phyloP scores from a whole-genome alignment of 805 yeast genomes.

The Sugiyamaella marilandica region DNA sequence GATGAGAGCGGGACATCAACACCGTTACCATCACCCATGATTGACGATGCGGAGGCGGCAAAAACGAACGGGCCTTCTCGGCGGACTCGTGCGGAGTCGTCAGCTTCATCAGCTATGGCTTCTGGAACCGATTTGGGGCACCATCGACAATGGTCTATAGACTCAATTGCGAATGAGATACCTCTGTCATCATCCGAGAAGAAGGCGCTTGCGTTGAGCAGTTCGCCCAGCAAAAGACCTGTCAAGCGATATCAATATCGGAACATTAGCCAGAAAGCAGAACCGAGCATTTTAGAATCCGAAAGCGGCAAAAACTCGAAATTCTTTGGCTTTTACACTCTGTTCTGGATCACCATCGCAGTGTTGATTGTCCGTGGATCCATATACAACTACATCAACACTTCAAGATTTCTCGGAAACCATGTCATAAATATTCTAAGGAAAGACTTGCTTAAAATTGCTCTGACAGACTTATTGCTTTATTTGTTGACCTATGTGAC shows the following conservation, averaged over 20 bases:
- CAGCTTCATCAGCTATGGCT: neutral
- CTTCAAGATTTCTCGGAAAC: constrained; percentile 45
- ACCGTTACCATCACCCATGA: constrained; percentile 7
- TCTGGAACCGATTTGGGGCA: neutral
- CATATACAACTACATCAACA: constrained; percentile 46
- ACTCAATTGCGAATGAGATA: neutral
- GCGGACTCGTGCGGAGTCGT: neutral
- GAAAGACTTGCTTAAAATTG: constrained; percentile 62
- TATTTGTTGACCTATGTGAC: constrained; percentile 62
- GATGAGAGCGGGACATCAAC: constrained; percentile 14
- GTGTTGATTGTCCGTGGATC: constrained; percentile 38
- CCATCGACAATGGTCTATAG: neutral
- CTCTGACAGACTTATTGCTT: constrained; percentile 68
- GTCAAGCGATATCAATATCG: constrained; percentile 20
- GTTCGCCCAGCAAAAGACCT: constrained; percentile 1
- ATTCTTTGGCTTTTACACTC: constrained; percentile 76
- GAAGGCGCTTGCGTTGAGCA: neutral
- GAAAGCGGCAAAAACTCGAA: constrained; percentile 26
- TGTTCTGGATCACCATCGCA: constrained; percentile 36
- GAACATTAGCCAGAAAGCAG: constrained; percentile 20
- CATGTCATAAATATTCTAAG: constrained; percentile 55
- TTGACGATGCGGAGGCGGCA: neutral
- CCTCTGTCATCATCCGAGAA: neutral
- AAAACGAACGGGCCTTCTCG: neutral
- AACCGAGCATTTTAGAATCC: constrained; percentile 28